These are phyloP conservation scores for Limnomonas spitsbergensis DNA, from an alignment of 139 green algal species.

Conservation along the genomic window DNA sequence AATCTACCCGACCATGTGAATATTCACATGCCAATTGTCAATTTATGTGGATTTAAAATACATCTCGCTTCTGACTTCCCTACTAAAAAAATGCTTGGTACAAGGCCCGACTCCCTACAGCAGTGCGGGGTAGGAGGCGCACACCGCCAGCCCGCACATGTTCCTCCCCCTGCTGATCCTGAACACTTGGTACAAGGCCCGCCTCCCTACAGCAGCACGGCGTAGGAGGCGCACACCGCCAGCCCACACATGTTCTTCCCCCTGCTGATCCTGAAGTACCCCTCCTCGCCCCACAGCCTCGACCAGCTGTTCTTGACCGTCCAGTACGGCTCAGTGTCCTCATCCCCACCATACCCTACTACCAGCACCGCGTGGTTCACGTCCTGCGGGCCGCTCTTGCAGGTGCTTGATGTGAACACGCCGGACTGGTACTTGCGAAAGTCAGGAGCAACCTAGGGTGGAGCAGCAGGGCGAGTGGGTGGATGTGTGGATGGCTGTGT, in stretches of 20 bases:
- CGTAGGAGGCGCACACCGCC: not conserved
- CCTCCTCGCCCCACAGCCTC: slow-evolving; percentile 12
- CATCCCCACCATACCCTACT: slow-evolving; percentile 8
- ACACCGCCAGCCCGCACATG: not conserved
- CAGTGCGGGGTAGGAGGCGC: not conserved
- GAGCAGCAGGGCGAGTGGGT: not conserved
- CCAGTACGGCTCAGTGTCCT: slow-evolving; percentile 5
- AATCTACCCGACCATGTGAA: too few species aligned
- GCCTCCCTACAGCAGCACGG: too few species aligned
- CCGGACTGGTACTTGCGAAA: not conserved
- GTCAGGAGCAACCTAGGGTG: not conserved
- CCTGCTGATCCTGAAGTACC: slow-evolving; percentile 16
- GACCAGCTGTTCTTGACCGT: slow-evolving; percentile 14
- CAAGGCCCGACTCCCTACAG: too few species aligned
- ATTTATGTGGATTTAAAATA: too few species aligned
- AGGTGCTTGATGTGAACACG: not conserved
- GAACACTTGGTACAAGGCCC: too few species aligned
- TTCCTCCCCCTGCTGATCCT: slow-evolving; percentile 9
- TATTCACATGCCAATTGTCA: too few species aligned
- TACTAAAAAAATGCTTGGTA: too few species aligned
- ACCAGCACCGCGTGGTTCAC: slow-evolving; percentile 16
- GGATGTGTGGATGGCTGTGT: not conserved
- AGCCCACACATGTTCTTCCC: slow-evolving; percentile 3
- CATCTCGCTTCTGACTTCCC: too few species aligned
- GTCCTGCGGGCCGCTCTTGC: not conserved